Evolutionary conservation across 768 basidiomycete genomes (phyloP).

Genomic region (Serendipita indica): DNA sequence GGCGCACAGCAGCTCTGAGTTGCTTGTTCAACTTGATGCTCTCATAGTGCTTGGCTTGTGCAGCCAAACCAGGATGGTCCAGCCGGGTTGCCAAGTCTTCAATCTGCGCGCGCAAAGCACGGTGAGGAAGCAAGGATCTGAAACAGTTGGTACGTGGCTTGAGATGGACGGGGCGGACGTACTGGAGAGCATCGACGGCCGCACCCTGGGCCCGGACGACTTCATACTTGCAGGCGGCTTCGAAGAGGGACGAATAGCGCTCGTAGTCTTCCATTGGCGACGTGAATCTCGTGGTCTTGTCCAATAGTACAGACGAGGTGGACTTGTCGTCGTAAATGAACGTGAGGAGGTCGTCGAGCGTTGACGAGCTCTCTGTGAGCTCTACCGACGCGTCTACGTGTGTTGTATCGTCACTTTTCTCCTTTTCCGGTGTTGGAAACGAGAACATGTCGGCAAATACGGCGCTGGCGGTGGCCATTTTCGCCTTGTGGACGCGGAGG

Average conservation of each 20-base stretch:
- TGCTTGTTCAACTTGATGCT: slow-evolving; percentile 9
- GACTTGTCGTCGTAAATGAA: slow-evolving; percentile 7
- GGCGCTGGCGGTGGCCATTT: slow-evolving; percentile 41
- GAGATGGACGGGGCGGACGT: background rate
- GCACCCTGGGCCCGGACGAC: background rate
- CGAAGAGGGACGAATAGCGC: background rate
- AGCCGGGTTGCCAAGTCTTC: background rate
- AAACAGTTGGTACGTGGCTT: background rate
- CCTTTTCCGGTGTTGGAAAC: background rate
- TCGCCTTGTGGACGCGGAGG: slow-evolving; percentile 39
- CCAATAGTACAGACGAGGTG: background rate
- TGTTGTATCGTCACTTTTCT: background rate
- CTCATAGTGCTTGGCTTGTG: slow-evolving; percentile 4
- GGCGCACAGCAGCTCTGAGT: background rate
- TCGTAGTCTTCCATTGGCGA: slow-evolving; percentile 5
- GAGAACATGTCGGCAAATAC: slow-evolving; percentile 41
- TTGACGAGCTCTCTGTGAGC: background rate
- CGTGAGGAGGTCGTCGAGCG: background rate
- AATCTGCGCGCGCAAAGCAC: background rate
- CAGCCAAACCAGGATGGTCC: slow-evolving; percentile 1
- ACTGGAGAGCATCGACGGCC: slow-evolving; percentile 3
- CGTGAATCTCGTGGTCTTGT: slow-evolving; percentile 3
- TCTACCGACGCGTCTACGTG: background rate
- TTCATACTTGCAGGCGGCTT: slow-evolving; percentile 8
- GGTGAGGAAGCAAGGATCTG: background rate